These are phyloP conservation scores for Pythium periplocum DNA, from an alignment of 352 stramenopile genomes.

Conservation along the genomic window DNA sequence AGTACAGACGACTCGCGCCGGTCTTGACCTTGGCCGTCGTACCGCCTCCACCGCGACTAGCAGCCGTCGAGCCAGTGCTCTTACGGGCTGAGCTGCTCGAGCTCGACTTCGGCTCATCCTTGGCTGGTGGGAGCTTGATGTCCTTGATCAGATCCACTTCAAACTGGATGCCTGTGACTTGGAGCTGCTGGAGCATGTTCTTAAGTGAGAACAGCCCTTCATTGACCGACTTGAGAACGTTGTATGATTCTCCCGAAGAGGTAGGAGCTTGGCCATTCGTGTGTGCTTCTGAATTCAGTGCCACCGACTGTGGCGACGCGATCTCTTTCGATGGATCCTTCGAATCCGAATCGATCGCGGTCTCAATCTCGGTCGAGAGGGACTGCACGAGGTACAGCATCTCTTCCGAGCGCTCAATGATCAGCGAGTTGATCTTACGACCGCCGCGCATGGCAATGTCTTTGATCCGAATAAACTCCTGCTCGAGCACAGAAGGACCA, in stretches of 20 bases:
- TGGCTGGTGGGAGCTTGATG: slow-evolving; percentile 46
- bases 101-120: slow-evolving; percentile 43
- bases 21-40: slow-evolving; percentile 59
- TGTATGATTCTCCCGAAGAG: too few relatives aligned
- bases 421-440: slow-evolving; percentile 67
- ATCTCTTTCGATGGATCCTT: slow-evolving; percentile 18
- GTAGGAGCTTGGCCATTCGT: too few relatives aligned
- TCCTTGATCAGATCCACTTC: slow-evolving; percentile 83
- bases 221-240: slow-evolving; percentile 43
- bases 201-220: slow-evolving; percentile 62
- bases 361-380: slow-evolving; percentile 43
- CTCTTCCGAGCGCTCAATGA: slow-evolving; percentile 74
- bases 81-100: slow-evolving; percentile 21
- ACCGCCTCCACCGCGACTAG: slow-evolving; percentile 21
- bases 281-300: too few relatives aligned
- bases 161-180: slow-evolving; percentile 76
- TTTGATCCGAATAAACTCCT: slow-evolving; percentile 57
- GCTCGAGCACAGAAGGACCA: slow-evolving; percentile 16
- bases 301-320: too few relatives aligned
- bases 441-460: slow-evolving; percentile 64
- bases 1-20: slow-evolving; percentile 79
- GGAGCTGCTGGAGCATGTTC: slow-evolving; percentile 69
- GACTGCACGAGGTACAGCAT: slow-evolving; percentile 61
- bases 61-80: slow-evolving; percentile 16
- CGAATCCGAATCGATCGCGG: slow-evolving; percentile 12